phyloP scores from a whole-genome alignment of 108 stramenopile species.

The Nitzschia sp. region DNA sequence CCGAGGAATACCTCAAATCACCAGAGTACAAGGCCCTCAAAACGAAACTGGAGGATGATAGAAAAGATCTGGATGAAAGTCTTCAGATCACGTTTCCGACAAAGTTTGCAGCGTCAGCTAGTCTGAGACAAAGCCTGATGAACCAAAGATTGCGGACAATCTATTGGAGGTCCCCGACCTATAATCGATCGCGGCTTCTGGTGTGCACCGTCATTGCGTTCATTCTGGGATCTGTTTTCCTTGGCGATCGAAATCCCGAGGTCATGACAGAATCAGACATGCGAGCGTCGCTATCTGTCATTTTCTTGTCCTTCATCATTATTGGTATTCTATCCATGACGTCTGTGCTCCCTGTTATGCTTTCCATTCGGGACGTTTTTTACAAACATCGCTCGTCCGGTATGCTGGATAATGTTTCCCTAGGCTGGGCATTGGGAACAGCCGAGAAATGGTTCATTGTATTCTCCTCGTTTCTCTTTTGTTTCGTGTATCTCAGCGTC shows the following conservation, averaged over 20 bases:
- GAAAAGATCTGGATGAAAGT: constrained; percentile 12
- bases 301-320: constrained; percentile 57
- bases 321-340: constrained; percentile 59
- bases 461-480: constrained; percentile 33
- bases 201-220: constrained; percentile 57
- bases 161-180: constrained; percentile 74
- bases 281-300: constrained; percentile 34
- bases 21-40: constrained; percentile 16
- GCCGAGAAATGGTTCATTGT: constrained; percentile 65
- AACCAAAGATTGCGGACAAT: constrained; percentile 48
- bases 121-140: constrained; percentile 31
- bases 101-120: constrained; percentile 39
- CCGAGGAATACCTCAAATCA: constrained; percentile 36
- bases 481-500: constrained; percentile 21
- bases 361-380: constrained; percentile 68
- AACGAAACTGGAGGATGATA: constrained; percentile 2
- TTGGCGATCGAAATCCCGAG: constrained; percentile 26
- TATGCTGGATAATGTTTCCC: constrained; percentile 62
- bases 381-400: constrained; percentile 68
- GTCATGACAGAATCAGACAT: constrained; percentile 39
- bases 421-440: constrained; percentile 59
- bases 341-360: constrained; percentile 68
- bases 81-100: constrained; percentile 39
- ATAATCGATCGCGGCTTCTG: constrained; percentile 66
- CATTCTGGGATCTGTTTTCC: constrained; percentile 63